These are phyloP conservation scores for Patellifolia procumbens DNA, from an alignment of 179 eudicot genomes.

Conservation along the genomic window DNA sequence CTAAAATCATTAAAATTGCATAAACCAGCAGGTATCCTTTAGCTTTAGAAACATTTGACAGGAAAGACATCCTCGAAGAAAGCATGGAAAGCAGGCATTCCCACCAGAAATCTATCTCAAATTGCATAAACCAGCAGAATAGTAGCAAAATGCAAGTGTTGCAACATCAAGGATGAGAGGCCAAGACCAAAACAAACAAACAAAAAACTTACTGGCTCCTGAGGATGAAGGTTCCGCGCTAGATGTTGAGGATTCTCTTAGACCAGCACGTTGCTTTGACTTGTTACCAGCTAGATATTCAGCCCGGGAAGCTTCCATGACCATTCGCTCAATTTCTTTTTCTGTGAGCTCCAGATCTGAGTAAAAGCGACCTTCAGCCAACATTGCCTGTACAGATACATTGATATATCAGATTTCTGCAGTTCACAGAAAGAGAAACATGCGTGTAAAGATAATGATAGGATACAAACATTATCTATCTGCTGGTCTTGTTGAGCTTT, in stretches of 20 bases:
- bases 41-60: neutral
- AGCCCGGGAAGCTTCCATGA: constrained; percentile 94
- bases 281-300: constrained; percentile 76
- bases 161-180: neutral
- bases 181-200: neutral
- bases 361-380: constrained; percentile 90
- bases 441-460: neutral
- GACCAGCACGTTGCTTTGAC: constrained; percentile 61
- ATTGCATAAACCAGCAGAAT: neutral
- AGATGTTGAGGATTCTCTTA: constrained; percentile 75
- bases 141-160: neutral
- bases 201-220: constrained; percentile 70
- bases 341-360: constrained; percentile 98
- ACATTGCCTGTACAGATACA: constrained; percentile 61
- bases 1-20: too few relatives aligned
- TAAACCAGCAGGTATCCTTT: neutral
- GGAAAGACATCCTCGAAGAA: neutral
- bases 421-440: neutral
- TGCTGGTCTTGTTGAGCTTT: constrained; percentile 99
- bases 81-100: neutral
- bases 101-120: neutral
- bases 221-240: constrained; percentile 97
- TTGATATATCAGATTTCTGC: neutral
- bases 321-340: constrained; percentile 96
- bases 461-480: constrained; percentile 69